A percentile compares a stretch with the other conserved stretches of the same genome.
These are phyloP conservation scores for Aegilops tauschii DNA, from an alignment of 176 grass and related monocot species.

Conservation along the genomic window DNA sequence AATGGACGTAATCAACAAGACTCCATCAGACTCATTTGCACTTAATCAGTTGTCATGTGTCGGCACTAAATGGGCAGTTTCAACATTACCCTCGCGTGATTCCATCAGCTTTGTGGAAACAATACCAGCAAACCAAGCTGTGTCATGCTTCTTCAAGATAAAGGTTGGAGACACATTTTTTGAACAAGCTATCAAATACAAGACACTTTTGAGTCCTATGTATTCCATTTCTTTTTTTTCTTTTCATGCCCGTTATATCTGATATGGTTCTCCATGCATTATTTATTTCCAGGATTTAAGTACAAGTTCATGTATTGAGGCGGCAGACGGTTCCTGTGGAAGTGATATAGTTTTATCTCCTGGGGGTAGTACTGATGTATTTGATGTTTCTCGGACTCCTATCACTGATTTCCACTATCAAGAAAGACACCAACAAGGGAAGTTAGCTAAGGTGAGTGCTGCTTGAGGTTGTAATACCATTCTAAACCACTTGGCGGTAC, in stretches of 20 bases:
- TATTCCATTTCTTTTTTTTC: constrained; percentile 4
- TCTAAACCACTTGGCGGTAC: neutral
- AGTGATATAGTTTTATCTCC: constrained; percentile 54
- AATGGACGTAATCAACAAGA: constrained; percentile 81
- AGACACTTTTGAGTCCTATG: neutral
- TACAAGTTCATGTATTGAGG: constrained; percentile 41
- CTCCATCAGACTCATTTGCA: constrained; percentile 57
- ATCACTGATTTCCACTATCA: constrained; percentile 79
- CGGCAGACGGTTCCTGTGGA: constrained; percentile 29
- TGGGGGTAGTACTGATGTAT: constrained; percentile 42
- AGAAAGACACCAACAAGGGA: constrained; percentile 81
- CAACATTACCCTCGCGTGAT: constrained; percentile 53
- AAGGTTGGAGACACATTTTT: constrained; percentile 54
- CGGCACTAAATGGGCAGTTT: constrained; percentile 69
- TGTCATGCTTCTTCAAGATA: constrained; percentile 94
- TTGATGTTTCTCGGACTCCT: constrained; percentile 74
- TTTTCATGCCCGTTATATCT: neutral
- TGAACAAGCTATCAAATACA: neutral
- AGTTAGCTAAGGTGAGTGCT: constrained; percentile 63
- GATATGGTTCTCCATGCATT: constrained; percentile 20
- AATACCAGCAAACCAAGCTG: constrained; percentile 59
- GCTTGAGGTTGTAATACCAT: neutral
- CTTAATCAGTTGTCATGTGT: constrained; percentile 88
- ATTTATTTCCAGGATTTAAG: constrained; percentile 58
- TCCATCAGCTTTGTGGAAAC: constrained; percentile 59